Conservation (phyloP, 352 stramenopile species). For the Elongisporangium anandrum region DNA sequence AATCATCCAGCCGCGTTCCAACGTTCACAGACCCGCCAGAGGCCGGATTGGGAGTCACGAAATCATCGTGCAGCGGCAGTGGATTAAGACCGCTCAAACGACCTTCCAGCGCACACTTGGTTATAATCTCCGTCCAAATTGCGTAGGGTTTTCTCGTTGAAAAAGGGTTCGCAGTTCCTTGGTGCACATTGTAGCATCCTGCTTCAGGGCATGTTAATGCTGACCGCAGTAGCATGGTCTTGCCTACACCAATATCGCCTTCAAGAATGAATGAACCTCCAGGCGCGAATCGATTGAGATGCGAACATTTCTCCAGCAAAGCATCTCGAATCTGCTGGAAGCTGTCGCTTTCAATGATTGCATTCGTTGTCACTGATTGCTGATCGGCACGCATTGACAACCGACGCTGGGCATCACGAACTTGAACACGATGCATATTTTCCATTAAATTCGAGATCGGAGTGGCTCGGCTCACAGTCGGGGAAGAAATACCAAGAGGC, state of each 20-base stretch:
- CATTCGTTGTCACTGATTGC: conserved; percentile 29
- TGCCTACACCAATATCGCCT: conserved; percentile 80
- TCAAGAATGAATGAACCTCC: conserved; percentile 75
- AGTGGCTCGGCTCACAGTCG: conserved; percentile 16
- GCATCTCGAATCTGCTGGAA: conserved; percentile 45
- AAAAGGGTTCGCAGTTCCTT: conserved; percentile 73
- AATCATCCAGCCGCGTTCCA: conserved; percentile 11
- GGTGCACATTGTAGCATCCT: conserved; percentile 49
- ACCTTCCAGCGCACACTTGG: conserved; percentile 48
- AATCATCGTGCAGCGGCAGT: neutral
- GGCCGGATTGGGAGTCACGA: neutral
- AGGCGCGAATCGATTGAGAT: conserved; percentile 57
- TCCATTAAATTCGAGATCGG: conserved; percentile 80
- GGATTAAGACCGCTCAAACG: neutral
- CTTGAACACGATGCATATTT: conserved; percentile 84
- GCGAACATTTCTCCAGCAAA: conserved; percentile 61
- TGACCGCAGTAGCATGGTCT: conserved; percentile 71
- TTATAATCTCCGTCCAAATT: conserved; percentile 76
- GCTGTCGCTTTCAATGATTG: conserved; percentile 63
- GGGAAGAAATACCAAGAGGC: conserved; percentile 15
- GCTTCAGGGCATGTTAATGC: conserved; percentile 45
- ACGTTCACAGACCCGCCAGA: neutral
- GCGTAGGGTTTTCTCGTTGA: conserved; percentile 73
- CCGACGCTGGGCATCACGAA: conserved; percentile 69
- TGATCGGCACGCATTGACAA: conserved; percentile 48